Percentiles rank a stretch among this genome's conserved stretches.
phyloP scores from a whole-genome alignment of 345 rosid genomes.

The Ceriops zippeliana region DNA sequence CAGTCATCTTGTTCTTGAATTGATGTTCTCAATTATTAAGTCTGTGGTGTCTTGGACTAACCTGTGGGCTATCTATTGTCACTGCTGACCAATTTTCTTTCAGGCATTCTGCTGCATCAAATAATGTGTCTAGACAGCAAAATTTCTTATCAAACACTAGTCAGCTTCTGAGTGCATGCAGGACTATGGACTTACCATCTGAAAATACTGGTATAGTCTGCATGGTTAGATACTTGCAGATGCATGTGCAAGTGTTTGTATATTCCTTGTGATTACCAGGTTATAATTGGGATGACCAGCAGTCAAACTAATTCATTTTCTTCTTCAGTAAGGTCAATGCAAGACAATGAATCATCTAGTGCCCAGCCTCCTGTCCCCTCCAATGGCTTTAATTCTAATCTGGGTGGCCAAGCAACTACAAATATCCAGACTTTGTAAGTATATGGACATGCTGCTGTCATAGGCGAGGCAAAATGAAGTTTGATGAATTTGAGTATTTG shows the following conservation, averaged over 20 bases:
- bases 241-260: constrained; percentile 2
- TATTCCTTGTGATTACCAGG: too few species aligned
- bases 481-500: not conserved
- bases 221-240: constrained; percentile 7
- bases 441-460: not conserved
- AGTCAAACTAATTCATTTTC: constrained; percentile 21
- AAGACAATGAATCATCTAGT: constrained; percentile 17
- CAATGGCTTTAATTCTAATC: constrained; percentile 13
- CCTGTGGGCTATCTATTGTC: constrained; percentile 6
- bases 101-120: constrained; percentile 31
- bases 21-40: not conserved
- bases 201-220: constrained; percentile 26
- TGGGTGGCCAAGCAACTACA: constrained; percentile 21
- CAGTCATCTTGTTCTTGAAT: not conserved
- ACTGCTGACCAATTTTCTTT: constrained; percentile 12
- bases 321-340: constrained; percentile 19
- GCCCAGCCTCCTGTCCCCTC: constrained; percentile 15
- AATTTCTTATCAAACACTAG: constrained; percentile 37
- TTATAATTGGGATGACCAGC: constrained; percentile 11
- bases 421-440: constrained; percentile 32
- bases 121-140: constrained; percentile 43
- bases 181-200: constrained; percentile 20
- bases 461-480: constrained; percentile 1
- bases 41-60: constrained; percentile 5
- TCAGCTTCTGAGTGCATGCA: constrained; percentile 36